Evolutionary conservation across 768 basidiomycete genomes (phyloP).

Genomic region (Suillus discolor): DNA sequence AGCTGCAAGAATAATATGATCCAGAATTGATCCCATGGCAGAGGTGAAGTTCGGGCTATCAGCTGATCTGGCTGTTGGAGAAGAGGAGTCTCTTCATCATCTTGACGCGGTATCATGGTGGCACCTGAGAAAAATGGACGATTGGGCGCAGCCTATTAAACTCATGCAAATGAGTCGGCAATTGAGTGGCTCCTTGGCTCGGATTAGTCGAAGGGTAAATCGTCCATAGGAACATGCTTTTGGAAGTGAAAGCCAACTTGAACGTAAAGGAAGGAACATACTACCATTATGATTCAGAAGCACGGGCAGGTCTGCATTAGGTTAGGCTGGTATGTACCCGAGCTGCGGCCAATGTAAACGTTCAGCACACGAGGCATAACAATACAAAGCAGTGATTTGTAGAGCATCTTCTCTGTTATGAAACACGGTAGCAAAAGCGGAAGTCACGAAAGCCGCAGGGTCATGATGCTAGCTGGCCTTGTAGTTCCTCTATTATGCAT

Average conservation of each 20-base stretch:
- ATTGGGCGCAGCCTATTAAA: not conserved
- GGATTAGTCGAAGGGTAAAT: not conserved
- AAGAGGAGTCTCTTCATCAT: slow-evolving; percentile 60
- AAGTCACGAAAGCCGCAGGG: slow-evolving; percentile 70
- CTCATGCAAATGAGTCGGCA: not conserved
- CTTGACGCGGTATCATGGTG: slow-evolving; percentile 19
- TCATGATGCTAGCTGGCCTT: slow-evolving; percentile 89
- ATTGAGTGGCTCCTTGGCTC: not conserved
- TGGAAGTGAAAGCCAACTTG: not conserved
- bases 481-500: slow-evolving; percentile 64
- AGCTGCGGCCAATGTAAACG: not conserved
- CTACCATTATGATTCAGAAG: not conserved
- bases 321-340: not conserved
- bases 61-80: slow-evolving; percentile 31
- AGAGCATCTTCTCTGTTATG: not conserved
- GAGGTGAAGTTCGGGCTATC: slow-evolving; percentile 40
- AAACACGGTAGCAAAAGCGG: not conserved
- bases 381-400: not conserved
- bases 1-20: slow-evolving; percentile 69
- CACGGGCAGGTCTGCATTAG: not conserved
- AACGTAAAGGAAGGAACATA: not conserved
- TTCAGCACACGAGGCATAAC: not conserved
- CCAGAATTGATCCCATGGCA: slow-evolving; percentile 65
- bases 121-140: slow-evolving; percentile 15
- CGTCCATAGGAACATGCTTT: not conserved